Base-by-base conservation (phyloP, 306 rosid genomes). In the Geum urbanum region DNA sequence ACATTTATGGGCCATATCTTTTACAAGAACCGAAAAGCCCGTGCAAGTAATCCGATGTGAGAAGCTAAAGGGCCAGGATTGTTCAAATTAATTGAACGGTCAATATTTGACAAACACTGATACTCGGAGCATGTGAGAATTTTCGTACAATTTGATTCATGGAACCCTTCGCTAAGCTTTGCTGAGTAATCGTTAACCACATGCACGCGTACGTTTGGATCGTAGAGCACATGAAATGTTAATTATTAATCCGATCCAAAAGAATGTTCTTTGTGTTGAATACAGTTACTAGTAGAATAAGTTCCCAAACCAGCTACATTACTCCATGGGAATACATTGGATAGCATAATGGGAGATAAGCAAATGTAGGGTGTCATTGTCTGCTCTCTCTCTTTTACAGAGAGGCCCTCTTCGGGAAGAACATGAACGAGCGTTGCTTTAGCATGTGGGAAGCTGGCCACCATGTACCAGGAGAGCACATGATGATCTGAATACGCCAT, bases 381-480 rank as follows among this genome's bases (percentile, higher is more conserved):
- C 79, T 77, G 84, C 80, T 52, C 80, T 83, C 49, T 75, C 39
- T 75, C 47, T 72, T 85, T 65, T 74, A 82, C 80, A 73, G 80
- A 45, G 63, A 72, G 68, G 79, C 75, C 7, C 77, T 5, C 7
- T 22, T 54, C 56, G 80, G 72, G 74, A 78, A 43, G 83, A 78
- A 78, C 79, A 76, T 82, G 79, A 71, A 67, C 20, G 55, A 37
- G 66, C 67, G 79, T 52, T 69, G 81, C 89, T 81, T 81, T 71
- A 75, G 81, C 92, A 85, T 89, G 90, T 86, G n/a, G 92, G 65
- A 74, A 72, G 64, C 44, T 59, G 69, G 66, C 70, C 48, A 57
- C 72, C 63, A 54, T 10, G 49, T 61, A 79, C 52, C 85, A 71
- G 81, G 68, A 80, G 27, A 66, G 89, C 91, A 86, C 89, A 79